Percentiles rank a stretch among this genome's conserved stretches.
phyloP scores from a whole-genome alignment of 805 yeast species.

The Myxozyma geophila region DNA sequence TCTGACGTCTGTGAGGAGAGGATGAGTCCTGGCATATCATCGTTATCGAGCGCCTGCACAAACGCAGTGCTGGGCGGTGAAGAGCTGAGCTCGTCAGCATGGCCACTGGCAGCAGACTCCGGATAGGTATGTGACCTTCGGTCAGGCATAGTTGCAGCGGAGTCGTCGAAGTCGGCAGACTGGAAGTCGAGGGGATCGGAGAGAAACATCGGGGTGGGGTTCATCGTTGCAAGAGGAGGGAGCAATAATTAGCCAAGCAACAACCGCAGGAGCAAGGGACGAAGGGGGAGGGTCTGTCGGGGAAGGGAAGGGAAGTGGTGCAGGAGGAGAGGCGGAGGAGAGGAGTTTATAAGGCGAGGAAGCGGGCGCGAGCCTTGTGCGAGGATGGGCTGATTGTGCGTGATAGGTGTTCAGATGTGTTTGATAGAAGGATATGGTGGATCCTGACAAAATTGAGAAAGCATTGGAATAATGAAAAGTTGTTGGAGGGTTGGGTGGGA shows the following conservation, averaged over 20 bases:
- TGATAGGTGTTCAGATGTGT: neutral
- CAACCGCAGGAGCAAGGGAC: slow-evolving; percentile 6
- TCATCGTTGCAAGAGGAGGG: slow-evolving; percentile 5
- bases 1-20: neutral
- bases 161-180: slow-evolving; percentile 10
- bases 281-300: neutral
- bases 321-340: slow-evolving; percentile 2
- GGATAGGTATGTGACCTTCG: slow-evolving; percentile 3
- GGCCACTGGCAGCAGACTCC: neutral
- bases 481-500: no score
- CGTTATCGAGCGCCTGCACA: neutral
- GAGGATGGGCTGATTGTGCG: neutral
- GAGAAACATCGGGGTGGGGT: slow-evolving; percentile 12
- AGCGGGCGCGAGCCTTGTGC: slow-evolving; percentile 5
- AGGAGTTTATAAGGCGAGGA: neutral
- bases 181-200: slow-evolving; percentile 27
- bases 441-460: no score
- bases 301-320: neutral
- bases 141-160: neutral
- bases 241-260: slow-evolving; percentile 1
- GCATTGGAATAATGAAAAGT: no score
- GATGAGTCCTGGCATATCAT: neutral
- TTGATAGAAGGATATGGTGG: neutral
- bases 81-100: slow-evolving; percentile 7
- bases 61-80: slow-evolving; percentile 16